Evolutionary conservation across 2,329 filamentous ascomycete species (phyloP).

Genomic region (Diaporthe citriasiana): DNA sequence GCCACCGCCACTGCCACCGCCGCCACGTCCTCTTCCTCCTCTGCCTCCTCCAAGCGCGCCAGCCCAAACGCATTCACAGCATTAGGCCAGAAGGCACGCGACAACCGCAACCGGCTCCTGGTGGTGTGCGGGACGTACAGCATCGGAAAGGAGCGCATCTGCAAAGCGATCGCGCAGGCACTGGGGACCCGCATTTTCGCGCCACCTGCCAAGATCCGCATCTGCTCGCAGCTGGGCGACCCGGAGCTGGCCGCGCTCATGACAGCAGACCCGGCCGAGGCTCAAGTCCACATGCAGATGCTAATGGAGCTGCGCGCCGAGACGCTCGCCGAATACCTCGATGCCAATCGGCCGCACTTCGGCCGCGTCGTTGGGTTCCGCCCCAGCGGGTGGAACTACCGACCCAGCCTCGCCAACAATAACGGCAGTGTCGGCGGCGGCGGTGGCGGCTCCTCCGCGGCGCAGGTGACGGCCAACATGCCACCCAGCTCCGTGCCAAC

Average conservation of each 20-base stretch:
- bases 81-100: slow-evolving; percentile 42
- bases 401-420: slow-evolving; percentile 74
- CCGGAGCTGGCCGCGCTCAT: slow-evolving; percentile 82
- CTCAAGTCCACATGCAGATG: slow-evolving; percentile 98
- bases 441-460: slow-evolving; percentile 50
- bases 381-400: slow-evolving; percentile 95
- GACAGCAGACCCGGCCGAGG: slow-evolving; percentile 83
- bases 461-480: slow-evolving; percentile 67
- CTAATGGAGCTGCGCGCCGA: slow-evolving; percentile 94
- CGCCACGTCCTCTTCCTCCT: background rate
- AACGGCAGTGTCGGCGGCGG: slow-evolving; percentile 42
- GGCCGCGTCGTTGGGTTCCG: slow-evolving; percentile 90
- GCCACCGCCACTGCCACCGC: slow-evolving; percentile 50
- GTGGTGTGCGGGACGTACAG: slow-evolving; percentile 97
- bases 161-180: slow-evolving; percentile 89
- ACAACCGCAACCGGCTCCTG: slow-evolving; percentile 76
- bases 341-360: slow-evolving; percentile 84
- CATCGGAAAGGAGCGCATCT: slow-evolving; percentile 97
- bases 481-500: slow-evolving; percentile 65
- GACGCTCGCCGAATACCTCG: slow-evolving; percentile 90
- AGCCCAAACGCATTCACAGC: slow-evolving; percentile 46
- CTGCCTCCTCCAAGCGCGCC: too few species aligned
- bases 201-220: slow-evolving; percentile 83
- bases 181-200: slow-evolving; percentile 92
- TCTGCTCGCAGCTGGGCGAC: slow-evolving; percentile 89